phyloP scores from a whole-genome alignment of 495 filamentous ascomycete species.

The Aspergillus saccharolyticus region DNA sequence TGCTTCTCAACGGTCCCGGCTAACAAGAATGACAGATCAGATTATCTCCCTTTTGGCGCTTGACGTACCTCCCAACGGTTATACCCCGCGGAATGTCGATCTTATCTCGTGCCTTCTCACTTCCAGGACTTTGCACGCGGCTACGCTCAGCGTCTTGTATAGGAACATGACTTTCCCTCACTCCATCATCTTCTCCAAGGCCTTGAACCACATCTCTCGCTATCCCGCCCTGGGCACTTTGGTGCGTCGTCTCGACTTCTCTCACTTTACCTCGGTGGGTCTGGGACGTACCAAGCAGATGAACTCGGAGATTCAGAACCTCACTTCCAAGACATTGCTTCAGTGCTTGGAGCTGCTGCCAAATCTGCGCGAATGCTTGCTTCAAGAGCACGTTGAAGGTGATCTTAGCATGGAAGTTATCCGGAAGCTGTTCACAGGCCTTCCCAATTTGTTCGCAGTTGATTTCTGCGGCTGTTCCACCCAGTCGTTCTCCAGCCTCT shows the following conservation, averaged over 20 bases:
- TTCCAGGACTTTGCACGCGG: constrained; percentile 68
- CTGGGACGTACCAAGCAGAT: constrained; percentile 75
- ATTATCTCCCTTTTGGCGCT: constrained; percentile 72
- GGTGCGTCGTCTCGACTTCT: constrained; percentile 79
- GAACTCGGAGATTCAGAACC: constrained; percentile 73
- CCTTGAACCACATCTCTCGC: constrained; percentile 62
- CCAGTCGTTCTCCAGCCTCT: constrained; percentile 60
- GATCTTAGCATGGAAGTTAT: constrained; percentile 67
- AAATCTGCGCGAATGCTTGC: constrained; percentile 72
- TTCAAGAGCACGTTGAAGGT: constrained; percentile 79
- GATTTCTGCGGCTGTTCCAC: constrained; percentile 80
- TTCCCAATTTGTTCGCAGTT: constrained; percentile 63
- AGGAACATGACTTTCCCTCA: constrained; percentile 81
- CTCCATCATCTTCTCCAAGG: constrained; percentile 82
- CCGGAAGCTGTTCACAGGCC: constrained; percentile 60
- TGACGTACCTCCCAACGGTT: constrained; percentile 72
- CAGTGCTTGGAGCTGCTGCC: constrained; percentile 72
- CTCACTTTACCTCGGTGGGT: constrained; percentile 80
- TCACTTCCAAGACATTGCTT: constrained; percentile 71
- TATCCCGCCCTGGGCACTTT: constrained; percentile 72
- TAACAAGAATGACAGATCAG: constrained; percentile 46
- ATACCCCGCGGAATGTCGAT: constrained; percentile 75
- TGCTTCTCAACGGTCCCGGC: neutral
- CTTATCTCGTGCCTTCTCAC: constrained; percentile 72
- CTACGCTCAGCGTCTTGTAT: constrained; percentile 75